A percentile compares a stretch with the other conserved stretches of the same genome.
These are phyloP conservation scores for Alternaria incomplexa DNA, from an alignment of 2,329 filamentous ascomycete genomes.

Conservation along the genomic window DNA sequence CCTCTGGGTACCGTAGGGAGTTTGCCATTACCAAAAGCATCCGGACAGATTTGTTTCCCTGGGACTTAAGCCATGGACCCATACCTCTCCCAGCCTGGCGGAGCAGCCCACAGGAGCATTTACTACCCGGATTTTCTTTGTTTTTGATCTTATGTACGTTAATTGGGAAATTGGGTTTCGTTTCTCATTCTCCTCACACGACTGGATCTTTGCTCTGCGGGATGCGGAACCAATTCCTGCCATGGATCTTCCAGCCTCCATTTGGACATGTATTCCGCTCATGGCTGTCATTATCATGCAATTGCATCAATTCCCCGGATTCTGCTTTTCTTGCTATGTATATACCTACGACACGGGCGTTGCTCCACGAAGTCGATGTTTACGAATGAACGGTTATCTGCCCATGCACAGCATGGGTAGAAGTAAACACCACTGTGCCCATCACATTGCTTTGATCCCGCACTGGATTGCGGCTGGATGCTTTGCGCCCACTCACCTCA, in stretches of 20 bases:
- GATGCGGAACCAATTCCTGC: constrained; percentile 12
- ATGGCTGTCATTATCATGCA: constrained; percentile 10
- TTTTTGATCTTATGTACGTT: constrained; percentile 23
- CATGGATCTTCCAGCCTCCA: constrained; percentile 6
- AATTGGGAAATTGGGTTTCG: constrained; percentile 18
- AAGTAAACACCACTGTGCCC: constrained; percentile 1
- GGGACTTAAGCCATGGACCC: constrained; percentile 22
- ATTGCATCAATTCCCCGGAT: constrained; percentile 14
- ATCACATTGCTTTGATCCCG: background rate
- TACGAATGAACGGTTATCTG: constrained; percentile 43
- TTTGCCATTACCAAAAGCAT: constrained; percentile 31
- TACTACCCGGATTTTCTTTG: constrained; percentile 18
- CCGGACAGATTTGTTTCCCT: constrained; percentile 28
- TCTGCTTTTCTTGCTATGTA: constrained; percentile 38
- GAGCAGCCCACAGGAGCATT: constrained; percentile 21
- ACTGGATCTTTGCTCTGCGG: constrained; percentile 7
- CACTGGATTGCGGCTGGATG: background rate
- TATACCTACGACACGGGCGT: constrained; percentile 33
- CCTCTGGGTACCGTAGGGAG: constrained; percentile 31
- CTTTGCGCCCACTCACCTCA: background rate
- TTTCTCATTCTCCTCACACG: constrained; percentile 11
- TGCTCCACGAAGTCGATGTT: constrained; percentile 30
- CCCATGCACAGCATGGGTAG: constrained; percentile 35
- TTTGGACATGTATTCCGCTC: constrained; percentile 9
- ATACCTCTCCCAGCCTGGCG: constrained; percentile 12